Evolutionary conservation across 345 rosid genomes (phyloP).

Genomic region (Gossypium sturtianum): DNA sequence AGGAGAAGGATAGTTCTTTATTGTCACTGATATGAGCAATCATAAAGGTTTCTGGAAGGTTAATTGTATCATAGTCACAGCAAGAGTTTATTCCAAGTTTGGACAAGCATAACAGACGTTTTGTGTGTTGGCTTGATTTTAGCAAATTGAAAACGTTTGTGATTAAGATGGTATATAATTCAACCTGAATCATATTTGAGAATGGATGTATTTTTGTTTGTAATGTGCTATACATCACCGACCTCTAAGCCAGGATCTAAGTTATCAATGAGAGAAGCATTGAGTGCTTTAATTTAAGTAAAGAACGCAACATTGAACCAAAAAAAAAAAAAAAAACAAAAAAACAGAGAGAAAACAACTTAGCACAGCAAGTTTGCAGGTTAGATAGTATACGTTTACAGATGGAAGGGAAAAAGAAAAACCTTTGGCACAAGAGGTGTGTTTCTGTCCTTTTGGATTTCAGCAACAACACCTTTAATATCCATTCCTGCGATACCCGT

Average conservation of each 20-base stretch:
- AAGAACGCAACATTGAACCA: not conserved
- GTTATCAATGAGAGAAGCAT: conserved; percentile 24
- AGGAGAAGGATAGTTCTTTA: not conserved
- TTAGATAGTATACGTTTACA: not conserved
- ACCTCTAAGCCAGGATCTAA: too few relatives aligned
- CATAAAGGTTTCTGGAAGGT: too few relatives aligned
- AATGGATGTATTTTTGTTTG: conserved; percentile 40
- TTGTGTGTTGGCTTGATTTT: not conserved
- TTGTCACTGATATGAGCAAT: not conserved
- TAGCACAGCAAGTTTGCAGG: conserved; percentile 2
- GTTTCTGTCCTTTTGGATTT: conserved; percentile 59
- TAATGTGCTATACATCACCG: too few relatives aligned
- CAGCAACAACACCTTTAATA: conserved; percentile 82
- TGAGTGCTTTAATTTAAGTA: conserved; percentile 15
- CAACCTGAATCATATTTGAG: conserved; percentile 72
- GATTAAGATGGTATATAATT: conserved; percentile 11
- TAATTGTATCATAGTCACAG: too few relatives aligned
- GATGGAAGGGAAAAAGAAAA: conserved; percentile 11
- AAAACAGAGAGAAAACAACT: not conserved
- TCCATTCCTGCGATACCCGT: conserved; percentile 71
- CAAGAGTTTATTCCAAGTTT: not conserved
- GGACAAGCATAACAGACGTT: not conserved
- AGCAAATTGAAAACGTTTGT: not conserved
- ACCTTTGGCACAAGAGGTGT: conserved; percentile 84
- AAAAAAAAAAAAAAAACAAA: not conserved